These are phyloP conservation scores for Westerdykella ornata DNA, from an alignment of 2,329 filamentous ascomycete species.

Conservation along the genomic window DNA sequence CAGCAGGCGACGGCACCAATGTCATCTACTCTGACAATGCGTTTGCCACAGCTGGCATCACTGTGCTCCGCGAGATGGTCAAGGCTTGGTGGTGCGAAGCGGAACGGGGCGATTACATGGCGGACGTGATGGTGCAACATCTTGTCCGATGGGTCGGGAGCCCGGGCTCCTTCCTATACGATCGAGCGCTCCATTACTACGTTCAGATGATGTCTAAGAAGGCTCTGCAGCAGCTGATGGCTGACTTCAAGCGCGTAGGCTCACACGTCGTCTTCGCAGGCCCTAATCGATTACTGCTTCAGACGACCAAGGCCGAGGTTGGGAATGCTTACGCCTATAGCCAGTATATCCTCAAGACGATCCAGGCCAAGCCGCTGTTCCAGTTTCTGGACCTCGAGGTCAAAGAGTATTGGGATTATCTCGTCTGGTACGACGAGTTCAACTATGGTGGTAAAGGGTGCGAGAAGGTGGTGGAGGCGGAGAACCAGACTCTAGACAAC, in stretches of 20 bases:
- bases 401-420: slow-evolving; percentile 98
- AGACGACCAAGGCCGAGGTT: slow-evolving; percentile 94
- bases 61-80: slow-evolving; percentile 94
- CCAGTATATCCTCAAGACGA: slow-evolving; percentile 95
- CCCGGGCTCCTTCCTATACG: slow-evolving; percentile 89
- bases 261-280: slow-evolving; percentile 95
- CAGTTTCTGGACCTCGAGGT: slow-evolving; percentile 96
- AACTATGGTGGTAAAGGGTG: slow-evolving; percentile 97
- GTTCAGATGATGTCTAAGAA: slow-evolving; percentile 98
- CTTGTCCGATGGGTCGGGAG: slow-evolving; percentile 96
- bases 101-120: slow-evolving; percentile 83
- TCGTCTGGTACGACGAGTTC: slow-evolving; percentile 98
- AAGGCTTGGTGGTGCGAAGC: slow-evolving; percentile 98
- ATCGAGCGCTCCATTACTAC: slow-evolving; percentile 89
- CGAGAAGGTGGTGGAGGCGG: slow-evolving; percentile 66
- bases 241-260: slow-evolving; percentile 88
- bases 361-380: slow-evolving; percentile 90
- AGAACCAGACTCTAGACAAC: slow-evolving; percentile 75
- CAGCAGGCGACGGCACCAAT: slow-evolving; percentile 56
- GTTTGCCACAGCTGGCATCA: slow-evolving; percentile 85
- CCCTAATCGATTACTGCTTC: slow-evolving; percentile 78
- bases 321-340: slow-evolving; percentile 95
- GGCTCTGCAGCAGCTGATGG: slow-evolving; percentile 93
- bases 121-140: slow-evolving; percentile 95
- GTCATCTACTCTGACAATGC: slow-evolving; percentile 78